Evolutionary conservation across 129 eudicot species (phyloP).

Genomic region (Tanacetum coccineum): DNA sequence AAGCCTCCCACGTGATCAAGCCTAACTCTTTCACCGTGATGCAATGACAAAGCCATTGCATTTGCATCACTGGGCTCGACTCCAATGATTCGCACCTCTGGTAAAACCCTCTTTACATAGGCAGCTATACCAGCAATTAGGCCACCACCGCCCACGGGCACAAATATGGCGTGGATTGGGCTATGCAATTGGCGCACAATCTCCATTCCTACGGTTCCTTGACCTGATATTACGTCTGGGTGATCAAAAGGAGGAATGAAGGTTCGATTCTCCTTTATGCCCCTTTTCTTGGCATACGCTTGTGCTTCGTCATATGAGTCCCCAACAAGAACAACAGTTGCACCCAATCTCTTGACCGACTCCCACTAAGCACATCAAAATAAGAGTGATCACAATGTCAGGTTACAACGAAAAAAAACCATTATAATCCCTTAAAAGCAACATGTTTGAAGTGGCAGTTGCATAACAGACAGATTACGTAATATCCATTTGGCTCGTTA

Average conservation of each 20-base stretch:
- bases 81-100: constrained; percentile 74
- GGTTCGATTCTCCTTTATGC: constrained; percentile 56
- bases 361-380: constrained; percentile 47
- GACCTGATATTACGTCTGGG: constrained; percentile 76
- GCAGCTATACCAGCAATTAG: constrained; percentile 94
- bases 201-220: constrained; percentile 90
- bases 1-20: constrained; percentile 44
- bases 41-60: constrained; percentile 90
- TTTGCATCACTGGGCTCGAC: constrained; percentile 91
- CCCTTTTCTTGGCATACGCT: constrained; percentile 55
- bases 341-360: constrained; percentile 80
- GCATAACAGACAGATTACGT: no score
- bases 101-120: constrained; percentile 71
- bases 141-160: constrained; percentile 95
- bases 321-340: constrained; percentile 79
- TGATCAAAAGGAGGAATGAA: constrained; percentile 90
- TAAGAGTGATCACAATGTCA: background rate
- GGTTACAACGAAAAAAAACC: background rate
- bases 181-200: constrained; percentile 62
- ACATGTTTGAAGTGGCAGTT: no score
- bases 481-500: no score
- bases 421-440: background rate
- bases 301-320: constrained; percentile 93
- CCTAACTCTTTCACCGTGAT: constrained; percentile 60
- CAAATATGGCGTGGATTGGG: constrained; percentile 83